Base-by-base conservation (phyloP, 2,329 filamentous ascomycete genomes). In the Pseudomassariella vexata region DNA sequence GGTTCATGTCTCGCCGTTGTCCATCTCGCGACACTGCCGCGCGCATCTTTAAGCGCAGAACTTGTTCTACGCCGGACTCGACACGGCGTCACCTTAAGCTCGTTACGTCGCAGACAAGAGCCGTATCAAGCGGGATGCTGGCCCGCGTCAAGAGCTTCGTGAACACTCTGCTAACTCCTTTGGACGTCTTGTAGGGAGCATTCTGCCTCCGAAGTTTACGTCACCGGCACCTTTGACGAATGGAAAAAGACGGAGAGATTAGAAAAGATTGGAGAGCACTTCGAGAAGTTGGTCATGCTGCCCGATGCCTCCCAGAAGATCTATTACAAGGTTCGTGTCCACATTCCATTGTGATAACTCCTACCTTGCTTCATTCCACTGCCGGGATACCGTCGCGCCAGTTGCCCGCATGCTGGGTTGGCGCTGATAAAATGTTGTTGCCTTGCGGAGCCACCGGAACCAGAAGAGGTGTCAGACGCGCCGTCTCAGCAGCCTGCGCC, bases 201-300 rank as follows among this genome's bases (percentile, higher is more conserved):
- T 59, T 69, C 79, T 49, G 89, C 85, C 56, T 73, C 80, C 47
- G 84, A 94, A 56, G 90, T 96, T 59, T 90, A 83, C 62, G 92
- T 96, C 49, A 96, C 90, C 24, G 92, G 92, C 56, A 90, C 85
- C 42, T 96, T 96, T 57, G 90, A 96, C 64, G 75, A 86, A 65
- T 98, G 92, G 92, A 73, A 75, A 46, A 90, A 92, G 70, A 87
- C 79, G 35, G 76, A 90, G 58, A 76, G 84, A 66, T 74, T 98
- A 36, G 79, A 88, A 28, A 87, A 86, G 65, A 71, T 78, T 24
- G 83, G 74, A 54, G 68, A 78, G 42, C 50, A 72, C 48, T 94
- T 94, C 60, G 71, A 83, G 62, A 95, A 95, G 70, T 76, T 77
- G 20, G 87, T 98, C 38, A 66, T 76, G 32, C 70, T 96, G 20